Conservation (phyloP, 2,329 filamentous ascomycete genomes). For the Magnaporthiopsis rhizophila region DNA sequence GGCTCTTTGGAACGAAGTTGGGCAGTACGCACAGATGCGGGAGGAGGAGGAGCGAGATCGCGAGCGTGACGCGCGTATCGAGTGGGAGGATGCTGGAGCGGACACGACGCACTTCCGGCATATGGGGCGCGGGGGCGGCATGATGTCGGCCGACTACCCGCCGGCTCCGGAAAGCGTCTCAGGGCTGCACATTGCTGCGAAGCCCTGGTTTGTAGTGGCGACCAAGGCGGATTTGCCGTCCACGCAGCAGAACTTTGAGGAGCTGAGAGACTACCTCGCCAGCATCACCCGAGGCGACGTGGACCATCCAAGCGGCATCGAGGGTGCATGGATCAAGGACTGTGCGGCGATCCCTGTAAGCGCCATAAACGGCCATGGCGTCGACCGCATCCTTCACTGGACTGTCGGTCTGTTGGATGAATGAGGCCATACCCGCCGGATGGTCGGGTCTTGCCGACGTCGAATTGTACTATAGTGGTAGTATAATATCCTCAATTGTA, state of each 20-base stretch:
- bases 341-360: slow-evolving; percentile 75
- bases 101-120: slow-evolving; percentile 3
- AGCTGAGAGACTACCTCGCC: slow-evolving; percentile 63
- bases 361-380: slow-evolving; percentile 79
- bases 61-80: slow-evolving; percentile 46
- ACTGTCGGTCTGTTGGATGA: slow-evolving; percentile 60
- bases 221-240: slow-evolving; percentile 82
- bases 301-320: slow-evolving; percentile 64
- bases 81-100: slow-evolving; percentile 40
- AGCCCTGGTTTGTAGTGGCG: slow-evolving; percentile 94
- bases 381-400: slow-evolving; percentile 66
- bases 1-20: slow-evolving; percentile 83
- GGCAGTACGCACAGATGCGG: slow-evolving; percentile 72
- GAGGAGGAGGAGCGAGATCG: slow-evolving; percentile 64
- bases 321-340: slow-evolving; percentile 49
- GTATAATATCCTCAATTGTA: background rate
- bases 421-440: slow-evolving; percentile 9
- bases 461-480: background rate
- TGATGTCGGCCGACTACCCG: slow-evolving; percentile 24
- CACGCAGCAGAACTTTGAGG: slow-evolving; percentile 69
- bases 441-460: background rate
- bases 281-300: slow-evolving; percentile 53
- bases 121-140: slow-evolving; percentile 11
- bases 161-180: slow-evolving; percentile 18
- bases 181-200: slow-evolving; percentile 72